Base-by-base conservation (phyloP, 257 asterid genomes). In the Cynanchum wilfordii region DNA sequence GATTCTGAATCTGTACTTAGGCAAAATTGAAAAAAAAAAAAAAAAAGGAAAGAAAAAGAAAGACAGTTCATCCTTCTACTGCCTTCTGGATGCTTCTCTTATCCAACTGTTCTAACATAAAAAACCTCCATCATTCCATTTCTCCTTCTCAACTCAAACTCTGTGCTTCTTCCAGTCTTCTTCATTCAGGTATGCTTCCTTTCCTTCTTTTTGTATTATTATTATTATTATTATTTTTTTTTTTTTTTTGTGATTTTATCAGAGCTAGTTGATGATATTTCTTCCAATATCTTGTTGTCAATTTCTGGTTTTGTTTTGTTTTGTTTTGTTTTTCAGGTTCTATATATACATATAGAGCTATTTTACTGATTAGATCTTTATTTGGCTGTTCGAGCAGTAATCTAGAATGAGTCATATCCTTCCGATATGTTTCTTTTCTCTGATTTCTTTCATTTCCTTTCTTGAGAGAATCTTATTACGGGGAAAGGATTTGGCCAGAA, bases 361-460 rank as follows among this genome's bases (percentile, higher is more conserved):
- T 29, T 71, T 73, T 71, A 69, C 60, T 22, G 66, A 58, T 79
- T 80, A 40, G 80, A 78, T 79, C 75, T 59, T 69, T 82, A 52
- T 76, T 79, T 73, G 78, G 85, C 85, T 50, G 75, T 79, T 82
- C 82, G 86, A 77, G 86, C 82, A 60, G 9, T 49, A 49, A 82
- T 83, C 83, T 81, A 82, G 83, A 84, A 87, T 90, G 95, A 30
- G 82, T 85, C 96, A 84, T 90, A 90, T 90, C 96, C 96, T 87
- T 76, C 58, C 72, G 87, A 88, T 86, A 83, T 86, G 92, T 82
- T 84, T 80, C 84, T 79, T 77, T 33, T 75, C 82, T 86, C 78
- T 68, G 80, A 84, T 85, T 84, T 81, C 42, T 25, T 6, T 22
- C 29, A 58, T 42, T 75, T 33, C 10, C 6, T 60, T 4, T 45